phyloP scores from a whole-genome alignment of 208 protist species.

The Borovskyia barvae region DNA sequence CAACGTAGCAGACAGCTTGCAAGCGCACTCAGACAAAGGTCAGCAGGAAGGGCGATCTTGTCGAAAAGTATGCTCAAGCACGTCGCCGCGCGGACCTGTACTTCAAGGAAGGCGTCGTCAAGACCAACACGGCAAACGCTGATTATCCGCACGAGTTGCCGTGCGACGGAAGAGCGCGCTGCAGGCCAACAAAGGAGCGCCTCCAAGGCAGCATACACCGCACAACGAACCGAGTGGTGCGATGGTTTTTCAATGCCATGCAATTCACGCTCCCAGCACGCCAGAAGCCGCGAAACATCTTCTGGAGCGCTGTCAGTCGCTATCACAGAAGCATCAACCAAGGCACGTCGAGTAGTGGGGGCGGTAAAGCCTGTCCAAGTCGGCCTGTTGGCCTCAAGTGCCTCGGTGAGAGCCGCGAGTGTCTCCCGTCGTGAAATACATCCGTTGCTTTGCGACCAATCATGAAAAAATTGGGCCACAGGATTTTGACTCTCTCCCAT shows the following conservation, averaged over 20 bases:
- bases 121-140: constrained; percentile 41
- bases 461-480: too few relatives aligned
- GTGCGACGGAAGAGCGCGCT: constrained; percentile 21
- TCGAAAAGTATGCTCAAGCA: constrained; percentile 28
- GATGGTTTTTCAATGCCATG: constrained; percentile 14
- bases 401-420: too few relatives aligned
- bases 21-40: constrained; percentile 47
- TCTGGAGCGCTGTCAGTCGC: constrained; percentile 6
- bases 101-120: constrained; percentile 79
- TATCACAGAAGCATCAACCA: too few relatives aligned
- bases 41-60: constrained; percentile 13
- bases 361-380: too few relatives aligned
- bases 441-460: too few relatives aligned
- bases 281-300: constrained; percentile 10
- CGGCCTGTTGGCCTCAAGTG: too few relatives aligned
- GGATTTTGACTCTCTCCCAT: too few relatives aligned
- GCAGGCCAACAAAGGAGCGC: constrained; percentile 15
- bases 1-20: constrained; percentile 46
- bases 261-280: constrained; percentile 28
- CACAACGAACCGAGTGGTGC: constrained; percentile 42
- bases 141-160: constrained; percentile 42
- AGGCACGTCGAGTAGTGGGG: too few relatives aligned
- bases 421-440: too few relatives aligned
- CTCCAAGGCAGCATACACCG: constrained; percentile 31
- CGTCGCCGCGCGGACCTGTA: constrained; percentile 48